Base-by-base conservation (phyloP, 2,329 filamentous ascomycete genomes). In the Colletotrichum sp. region DNA sequence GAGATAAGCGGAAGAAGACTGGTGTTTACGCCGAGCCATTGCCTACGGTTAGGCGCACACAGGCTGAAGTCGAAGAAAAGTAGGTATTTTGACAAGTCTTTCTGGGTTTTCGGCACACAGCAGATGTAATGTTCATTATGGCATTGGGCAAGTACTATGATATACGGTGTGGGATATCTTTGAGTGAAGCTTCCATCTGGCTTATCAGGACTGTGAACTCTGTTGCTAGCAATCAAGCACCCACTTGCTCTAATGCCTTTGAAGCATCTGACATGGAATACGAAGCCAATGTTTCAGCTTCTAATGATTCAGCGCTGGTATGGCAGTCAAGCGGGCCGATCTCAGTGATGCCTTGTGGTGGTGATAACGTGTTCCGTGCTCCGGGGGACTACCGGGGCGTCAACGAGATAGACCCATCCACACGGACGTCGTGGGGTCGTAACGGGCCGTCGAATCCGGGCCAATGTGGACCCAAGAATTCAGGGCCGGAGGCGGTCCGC, bases 391-490 rank as follows among this genome's bases (percentile, higher is more conserved):
- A 7, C 6, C 18, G 18, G 39, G 18, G 18, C 39, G 18, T 49
- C 9, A 0, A 49, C 2, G 39, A 1, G 39, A 49, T 49, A n/a
- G 9, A 12, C 39, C 18, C 39, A 49, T 49, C 3, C 3, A 0
- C 18, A n/a, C 18, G 39, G 44, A 52, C 2, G 6, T 7, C n/a
- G n/a, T 21, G 44, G 44, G n/a, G 44, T 5, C n/a, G 1, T 21
- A 13, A 4, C 3, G 0, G 44, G n/a, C 44, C 3, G 44, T n/a
- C n/a, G n/a, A 21, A 2, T 21, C 3, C n/a, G 1, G n/a, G 44
- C 44, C 44, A 2, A 21, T 52, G 44, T 21, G n/a, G 44, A 21
- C 44, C 44, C n/a, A 24, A 52, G 1, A 21, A 21, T 21, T 52
- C 6, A 52, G n/a, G 12, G 10, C 6, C n/a, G 44, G n/a, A 52